Percentiles rank a stretch among this genome's conserved stretches.
phyloP scores from a whole-genome alignment of 2,329 filamentous ascomycete species.

The Arthrobotrys iridis region DNA sequence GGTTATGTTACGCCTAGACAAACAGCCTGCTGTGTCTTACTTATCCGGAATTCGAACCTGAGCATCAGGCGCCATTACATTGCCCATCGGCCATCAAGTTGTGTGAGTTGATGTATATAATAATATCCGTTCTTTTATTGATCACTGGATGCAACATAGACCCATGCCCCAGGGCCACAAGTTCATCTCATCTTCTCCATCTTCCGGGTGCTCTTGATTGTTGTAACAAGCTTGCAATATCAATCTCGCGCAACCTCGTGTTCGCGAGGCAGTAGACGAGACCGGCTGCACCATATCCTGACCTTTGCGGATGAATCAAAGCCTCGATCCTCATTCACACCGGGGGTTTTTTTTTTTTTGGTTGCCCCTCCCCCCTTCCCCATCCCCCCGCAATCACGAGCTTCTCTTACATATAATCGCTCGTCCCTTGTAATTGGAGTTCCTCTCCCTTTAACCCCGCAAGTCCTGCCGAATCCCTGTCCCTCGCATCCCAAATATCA shows the following conservation, averaged over 20 bases:
- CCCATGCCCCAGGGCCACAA: conserved; percentile 39
- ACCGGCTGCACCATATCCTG: conserved; percentile 34
- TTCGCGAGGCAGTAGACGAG: conserved; percentile 51
- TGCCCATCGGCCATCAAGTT: conserved; percentile 6
- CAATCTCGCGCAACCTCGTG: conserved; percentile 36
- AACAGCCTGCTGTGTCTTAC: conserved; percentile 45
- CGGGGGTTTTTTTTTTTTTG: conserved; percentile 22
- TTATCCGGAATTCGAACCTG: conserved; percentile 50
- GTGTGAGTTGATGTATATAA: conserved; percentile 42
- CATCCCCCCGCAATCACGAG: conserved; percentile 49
- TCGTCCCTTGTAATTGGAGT: conserved; percentile 51
- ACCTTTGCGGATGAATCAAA: conserved; percentile 33
- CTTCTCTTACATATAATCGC: conserved; percentile 43
- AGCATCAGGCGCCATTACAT: conserved; percentile 4
- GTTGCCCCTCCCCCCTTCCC: conserved; percentile 35
- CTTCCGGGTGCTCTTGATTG: conserved; percentile 26
- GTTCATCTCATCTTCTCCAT: conserved; percentile 44
- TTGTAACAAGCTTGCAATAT: conserved; percentile 27
- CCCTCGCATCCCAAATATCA: conserved; percentile 37
- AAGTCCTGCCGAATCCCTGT: conserved; percentile 39
- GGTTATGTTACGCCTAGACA: conserved; percentile 43
- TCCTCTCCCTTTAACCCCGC: conserved; percentile 50
- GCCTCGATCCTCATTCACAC: conserved; percentile 42
- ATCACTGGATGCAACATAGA: conserved; percentile 34
- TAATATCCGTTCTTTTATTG: conserved; percentile 52